Conservation (phyloP, 169 alveolate species). For the Plasmodium falciparum region DNA sequence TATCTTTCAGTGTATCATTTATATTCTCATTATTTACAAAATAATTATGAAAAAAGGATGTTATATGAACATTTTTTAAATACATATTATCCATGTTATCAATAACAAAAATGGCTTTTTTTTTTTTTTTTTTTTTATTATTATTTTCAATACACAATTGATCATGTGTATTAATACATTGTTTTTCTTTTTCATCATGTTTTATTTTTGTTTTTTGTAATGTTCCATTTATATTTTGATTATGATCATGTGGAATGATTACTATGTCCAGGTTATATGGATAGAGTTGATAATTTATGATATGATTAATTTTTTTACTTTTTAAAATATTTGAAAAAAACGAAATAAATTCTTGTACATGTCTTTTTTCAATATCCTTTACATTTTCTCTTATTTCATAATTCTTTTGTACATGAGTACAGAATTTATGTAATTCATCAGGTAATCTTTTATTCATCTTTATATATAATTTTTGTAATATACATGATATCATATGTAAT, state of each 20-base stretch:
- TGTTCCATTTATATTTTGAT: neutral
- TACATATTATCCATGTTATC: slow-evolving; percentile 31
- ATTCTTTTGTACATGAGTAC: slow-evolving; percentile 19
- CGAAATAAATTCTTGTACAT: slow-evolving; percentile 28
- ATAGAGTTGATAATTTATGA: slow-evolving; percentile 26
- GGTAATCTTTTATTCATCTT: slow-evolving; percentile 54
- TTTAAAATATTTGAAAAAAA: slow-evolving; percentile 62
- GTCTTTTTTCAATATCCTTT: neutral
- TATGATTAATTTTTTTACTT: slow-evolving; percentile 40
- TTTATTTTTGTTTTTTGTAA: too few species aligned
- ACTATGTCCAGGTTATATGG: slow-evolving; percentile 56
- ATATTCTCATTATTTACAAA: neutral
- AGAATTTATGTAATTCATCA: slow-evolving; percentile 27
- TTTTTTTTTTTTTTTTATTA: neutral
- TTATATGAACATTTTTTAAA: slow-evolving; percentile 20
- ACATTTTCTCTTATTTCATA: slow-evolving; percentile 8
- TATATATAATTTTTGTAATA: slow-evolving; percentile 27
- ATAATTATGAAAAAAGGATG: slow-evolving; percentile 6
- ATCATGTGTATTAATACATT: neutral
- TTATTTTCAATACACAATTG: too few species aligned
- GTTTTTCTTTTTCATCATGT: neutral
- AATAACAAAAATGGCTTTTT: slow-evolving; percentile 48
- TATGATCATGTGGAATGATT: neutral
- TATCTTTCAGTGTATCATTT: neutral
- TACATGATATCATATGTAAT: slow-evolving; percentile 24